A percentile compares a stretch with the other conserved stretches of the same genome.
Conservation (phyloP, 257 asterid genomes). For the Perilla frutescens region DNA sequence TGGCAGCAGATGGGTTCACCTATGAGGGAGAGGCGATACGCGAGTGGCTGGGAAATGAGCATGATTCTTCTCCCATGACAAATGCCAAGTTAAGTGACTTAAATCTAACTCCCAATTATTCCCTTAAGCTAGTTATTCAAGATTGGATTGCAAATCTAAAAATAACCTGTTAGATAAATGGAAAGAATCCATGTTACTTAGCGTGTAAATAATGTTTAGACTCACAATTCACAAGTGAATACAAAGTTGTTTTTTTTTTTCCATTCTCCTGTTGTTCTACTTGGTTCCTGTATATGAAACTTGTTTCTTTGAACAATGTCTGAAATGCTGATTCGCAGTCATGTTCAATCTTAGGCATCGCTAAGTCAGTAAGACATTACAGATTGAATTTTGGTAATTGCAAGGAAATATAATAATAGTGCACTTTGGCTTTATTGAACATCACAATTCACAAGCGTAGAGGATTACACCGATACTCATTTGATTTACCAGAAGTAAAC, state of each 20-base stretch:
- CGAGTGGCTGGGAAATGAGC: conserved; percentile 74
- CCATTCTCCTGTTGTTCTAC: background rate
- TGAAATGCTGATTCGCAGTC: background rate
- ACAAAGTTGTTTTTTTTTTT: background rate
- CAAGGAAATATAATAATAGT: background rate
- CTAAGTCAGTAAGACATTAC: background rate
- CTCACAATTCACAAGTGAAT: background rate
- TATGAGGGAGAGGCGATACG: conserved; percentile 86
- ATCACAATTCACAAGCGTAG: background rate
- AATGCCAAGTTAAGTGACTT: conserved; percentile 60
- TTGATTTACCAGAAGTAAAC: conserved; percentile 14
- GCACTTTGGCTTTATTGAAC: conserved; percentile 15
- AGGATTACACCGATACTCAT: conserved; percentile 3
- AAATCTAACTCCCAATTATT: conserved; percentile 70
- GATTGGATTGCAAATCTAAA: conserved; percentile 73
- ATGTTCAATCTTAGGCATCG: too few species aligned
- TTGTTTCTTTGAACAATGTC: too few species aligned
- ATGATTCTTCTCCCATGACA: conserved; percentile 90
- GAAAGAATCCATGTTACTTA: background rate
- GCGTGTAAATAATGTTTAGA: conserved; percentile 29
- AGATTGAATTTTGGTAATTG: background rate
- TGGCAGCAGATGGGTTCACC: conserved; percentile 92
- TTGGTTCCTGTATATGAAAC: too few species aligned
- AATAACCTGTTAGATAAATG: conserved; percentile 8
- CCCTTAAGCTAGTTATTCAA: conserved; percentile 64